Conservation (phyloP, 495 filamentous ascomycete species). For the Xylaria intraflava region DNA sequence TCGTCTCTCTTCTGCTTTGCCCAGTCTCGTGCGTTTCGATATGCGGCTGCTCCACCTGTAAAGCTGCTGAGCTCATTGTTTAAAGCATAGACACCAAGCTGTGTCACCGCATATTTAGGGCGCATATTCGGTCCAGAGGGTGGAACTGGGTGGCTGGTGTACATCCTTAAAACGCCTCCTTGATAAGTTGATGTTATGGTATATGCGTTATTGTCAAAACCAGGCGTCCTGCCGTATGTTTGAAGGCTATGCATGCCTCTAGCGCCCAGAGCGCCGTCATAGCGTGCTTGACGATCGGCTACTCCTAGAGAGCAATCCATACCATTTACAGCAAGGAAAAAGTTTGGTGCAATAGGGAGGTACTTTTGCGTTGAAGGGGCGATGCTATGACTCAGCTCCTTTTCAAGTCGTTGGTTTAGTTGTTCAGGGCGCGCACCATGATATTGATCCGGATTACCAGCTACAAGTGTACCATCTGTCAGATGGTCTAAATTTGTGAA, state of each 20-base stretch:
- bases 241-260: background rate
- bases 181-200: background rate
- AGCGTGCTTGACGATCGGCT: background rate
- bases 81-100: background rate
- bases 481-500: background rate
- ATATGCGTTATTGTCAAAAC: background rate
- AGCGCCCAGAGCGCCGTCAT: background rate
- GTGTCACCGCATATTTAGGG: background rate
- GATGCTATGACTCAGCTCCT: background rate
- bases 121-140: background rate
- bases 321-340: too few species aligned
- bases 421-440: background rate
- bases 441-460: conserved; percentile 3
- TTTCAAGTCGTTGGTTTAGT: background rate
- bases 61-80: background rate
- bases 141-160: background rate
- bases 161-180: background rate
- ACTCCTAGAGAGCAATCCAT: background rate
- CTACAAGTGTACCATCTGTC: background rate
- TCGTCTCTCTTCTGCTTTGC: background rate
- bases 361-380: background rate
- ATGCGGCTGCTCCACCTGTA: background rate
- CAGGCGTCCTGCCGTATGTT: background rate
- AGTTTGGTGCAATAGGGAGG: background rate
- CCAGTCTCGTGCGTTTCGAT: background rate